Evolutionary conservation across 2,329 filamentous ascomycete species (phyloP).

Genomic region (Alternaria infectoria): DNA sequence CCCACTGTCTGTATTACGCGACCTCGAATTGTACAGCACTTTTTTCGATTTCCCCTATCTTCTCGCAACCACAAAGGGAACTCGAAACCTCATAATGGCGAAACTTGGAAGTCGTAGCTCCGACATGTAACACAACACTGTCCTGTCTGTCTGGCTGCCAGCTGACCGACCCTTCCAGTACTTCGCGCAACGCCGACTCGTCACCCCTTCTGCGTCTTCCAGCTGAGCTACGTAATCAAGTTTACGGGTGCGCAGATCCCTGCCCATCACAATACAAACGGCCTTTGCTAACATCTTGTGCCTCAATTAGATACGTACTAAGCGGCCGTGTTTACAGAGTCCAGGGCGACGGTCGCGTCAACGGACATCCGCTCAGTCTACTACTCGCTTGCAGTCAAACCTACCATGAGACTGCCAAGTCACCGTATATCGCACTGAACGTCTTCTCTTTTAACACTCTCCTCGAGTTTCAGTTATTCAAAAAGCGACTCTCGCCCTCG

Average conservation of each 20-base stretch:
- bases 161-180: not conserved
- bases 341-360: not conserved
- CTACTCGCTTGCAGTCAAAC: not conserved
- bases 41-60: not conserved
- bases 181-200: not conserved
- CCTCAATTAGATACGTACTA: not conserved
- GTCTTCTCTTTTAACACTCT: not conserved
- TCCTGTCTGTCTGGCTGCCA: not conserved
- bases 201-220: not conserved
- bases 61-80: not conserved
- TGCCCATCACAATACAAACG: not conserved
- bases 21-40: not conserved
- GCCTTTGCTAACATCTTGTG: not conserved
- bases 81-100: not conserved
- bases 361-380: not conserved
- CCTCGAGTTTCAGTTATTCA: not conserved
- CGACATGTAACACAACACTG: not conserved
- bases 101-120: not conserved
- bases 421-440: not conserved
- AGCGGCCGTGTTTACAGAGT: not conserved
- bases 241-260: not conserved
- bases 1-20: not conserved
- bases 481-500: not conserved
- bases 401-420: not conserved
- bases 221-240: not conserved